These are phyloP conservation scores for Ogataea sp. DNA, from an alignment of 805 yeast genomes.

Conservation along the genomic window DNA sequence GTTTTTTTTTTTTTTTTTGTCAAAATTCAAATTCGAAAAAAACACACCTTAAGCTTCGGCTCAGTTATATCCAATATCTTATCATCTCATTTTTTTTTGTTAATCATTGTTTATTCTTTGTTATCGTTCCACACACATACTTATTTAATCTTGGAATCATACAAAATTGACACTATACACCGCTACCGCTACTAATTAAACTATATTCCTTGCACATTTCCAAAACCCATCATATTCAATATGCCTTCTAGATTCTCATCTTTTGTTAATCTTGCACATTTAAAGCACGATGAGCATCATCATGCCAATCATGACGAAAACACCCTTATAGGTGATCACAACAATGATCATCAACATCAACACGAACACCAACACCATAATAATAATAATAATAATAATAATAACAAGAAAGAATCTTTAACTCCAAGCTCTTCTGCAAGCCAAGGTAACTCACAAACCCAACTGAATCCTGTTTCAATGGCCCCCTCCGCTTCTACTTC, in stretches of 20 bases:
- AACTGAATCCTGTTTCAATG: constrained; percentile 9
- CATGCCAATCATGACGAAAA: background rate
- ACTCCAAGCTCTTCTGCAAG: background rate
- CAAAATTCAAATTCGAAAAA: no score
- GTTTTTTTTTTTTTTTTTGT: no score
- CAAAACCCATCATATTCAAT: background rate
- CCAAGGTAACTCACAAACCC: no score
- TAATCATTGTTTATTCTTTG: no score
- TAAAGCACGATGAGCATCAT: constrained; percentile 1
- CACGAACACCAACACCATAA: background rate
- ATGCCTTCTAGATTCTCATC: constrained; percentile 24
- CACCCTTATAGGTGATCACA: constrained; percentile 8
- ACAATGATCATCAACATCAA: constrained; percentile 2
- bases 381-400: background rate
- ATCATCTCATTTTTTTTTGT: no score
- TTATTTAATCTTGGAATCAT: no score
- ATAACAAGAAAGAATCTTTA: background rate
- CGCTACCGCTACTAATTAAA: no score
- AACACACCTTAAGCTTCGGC: no score
- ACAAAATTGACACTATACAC: no score
- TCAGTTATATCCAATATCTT: no score
- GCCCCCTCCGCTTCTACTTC: constrained; percentile 14
- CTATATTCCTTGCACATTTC: constrained; percentile 11
- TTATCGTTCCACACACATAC: no score
- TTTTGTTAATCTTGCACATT: constrained; percentile 15